Conservation (phyloP, 2,329 filamentous ascomycete genomes). For the Aspergillus quadrilineatus region DNA sequence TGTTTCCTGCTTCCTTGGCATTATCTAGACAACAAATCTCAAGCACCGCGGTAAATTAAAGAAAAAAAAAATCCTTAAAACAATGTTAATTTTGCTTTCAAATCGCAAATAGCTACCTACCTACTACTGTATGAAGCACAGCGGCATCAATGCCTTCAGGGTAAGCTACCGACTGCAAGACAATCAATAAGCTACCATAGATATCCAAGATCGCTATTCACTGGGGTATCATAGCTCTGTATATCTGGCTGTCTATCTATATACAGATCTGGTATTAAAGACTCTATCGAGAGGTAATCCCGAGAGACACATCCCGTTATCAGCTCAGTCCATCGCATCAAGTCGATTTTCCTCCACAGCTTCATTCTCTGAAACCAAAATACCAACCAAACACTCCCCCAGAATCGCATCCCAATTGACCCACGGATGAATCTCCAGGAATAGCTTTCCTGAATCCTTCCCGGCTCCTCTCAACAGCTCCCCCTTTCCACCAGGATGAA, state of each 20-base stretch:
- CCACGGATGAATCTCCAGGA: slow-evolving; percentile 66
- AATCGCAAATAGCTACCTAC: too few relatives aligned
- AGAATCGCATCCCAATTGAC: slow-evolving; percentile 69
- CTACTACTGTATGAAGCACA: too few relatives aligned
- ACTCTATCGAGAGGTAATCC: background rate
- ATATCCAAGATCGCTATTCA: background rate
- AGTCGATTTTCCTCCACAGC: slow-evolving; percentile 39
- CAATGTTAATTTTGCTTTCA: too few relatives aligned
- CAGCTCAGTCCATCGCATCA: slow-evolving; percentile 60
- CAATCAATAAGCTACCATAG: background rate
- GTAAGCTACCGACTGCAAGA: too few relatives aligned
- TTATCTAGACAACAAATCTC: too few relatives aligned
- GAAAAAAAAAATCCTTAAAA: too few relatives aligned
- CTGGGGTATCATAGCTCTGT: slow-evolving; percentile 8
- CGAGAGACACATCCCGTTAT: background rate
- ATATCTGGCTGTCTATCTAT: background rate
- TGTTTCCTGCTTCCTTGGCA: too few relatives aligned
- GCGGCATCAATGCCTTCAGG: too few relatives aligned
- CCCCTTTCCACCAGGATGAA: slow-evolving; percentile 75
- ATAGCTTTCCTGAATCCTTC: slow-evolving; percentile 63
- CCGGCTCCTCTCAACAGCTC: slow-evolving; percentile 65
- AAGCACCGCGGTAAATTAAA: too few relatives aligned
- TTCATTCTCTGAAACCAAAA: slow-evolving; percentile 58
- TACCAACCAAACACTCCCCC: slow-evolving; percentile 60
- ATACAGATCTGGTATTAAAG: background rate